These are phyloP conservation scores for Ascosphaera aggregata DNA, from an alignment of 2,329 filamentous ascomycete genomes.

Conservation along the genomic window DNA sequence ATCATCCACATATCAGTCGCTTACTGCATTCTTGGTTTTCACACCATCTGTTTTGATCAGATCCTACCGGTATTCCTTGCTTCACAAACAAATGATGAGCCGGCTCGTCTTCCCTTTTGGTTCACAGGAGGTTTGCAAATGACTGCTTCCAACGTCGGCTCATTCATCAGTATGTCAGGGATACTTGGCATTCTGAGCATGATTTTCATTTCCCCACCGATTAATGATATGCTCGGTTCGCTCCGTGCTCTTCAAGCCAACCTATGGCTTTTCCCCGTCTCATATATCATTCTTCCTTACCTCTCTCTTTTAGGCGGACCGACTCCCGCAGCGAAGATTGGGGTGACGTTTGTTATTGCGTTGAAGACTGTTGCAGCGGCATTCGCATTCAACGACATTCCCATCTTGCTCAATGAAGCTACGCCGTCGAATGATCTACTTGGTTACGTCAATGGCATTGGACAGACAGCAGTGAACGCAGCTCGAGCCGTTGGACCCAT, in stretches of 20 bases:
- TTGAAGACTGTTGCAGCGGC: neutral
- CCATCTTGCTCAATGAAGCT: neutral
- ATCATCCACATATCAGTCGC: neutral
- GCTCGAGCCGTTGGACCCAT: neutral
- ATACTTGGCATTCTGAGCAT: neutral
- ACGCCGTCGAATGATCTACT: neutral
- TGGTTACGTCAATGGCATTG: neutral
- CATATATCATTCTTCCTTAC: neutral
- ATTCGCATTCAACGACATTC: neutral
- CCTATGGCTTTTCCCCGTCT: neutral
- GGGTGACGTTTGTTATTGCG: neutral
- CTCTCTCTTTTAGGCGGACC: neutral
- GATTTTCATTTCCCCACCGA: neutral
- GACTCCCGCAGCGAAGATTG: neutral
- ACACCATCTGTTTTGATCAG: slow-evolving; percentile 1
- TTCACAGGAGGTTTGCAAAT: neutral
- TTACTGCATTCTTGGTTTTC: neutral
- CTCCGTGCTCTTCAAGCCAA: neutral
- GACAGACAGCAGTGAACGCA: neutral
- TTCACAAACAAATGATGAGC: neutral
- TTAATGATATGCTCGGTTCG: neutral
- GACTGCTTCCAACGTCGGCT: neutral
- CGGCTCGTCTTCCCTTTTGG: neutral
- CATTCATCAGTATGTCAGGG: neutral
- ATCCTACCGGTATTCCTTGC: neutral